These are phyloP conservation scores for Calonectria pseudoreteaudii DNA, from an alignment of 2,329 filamentous ascomycete species.

Conservation along the genomic window DNA sequence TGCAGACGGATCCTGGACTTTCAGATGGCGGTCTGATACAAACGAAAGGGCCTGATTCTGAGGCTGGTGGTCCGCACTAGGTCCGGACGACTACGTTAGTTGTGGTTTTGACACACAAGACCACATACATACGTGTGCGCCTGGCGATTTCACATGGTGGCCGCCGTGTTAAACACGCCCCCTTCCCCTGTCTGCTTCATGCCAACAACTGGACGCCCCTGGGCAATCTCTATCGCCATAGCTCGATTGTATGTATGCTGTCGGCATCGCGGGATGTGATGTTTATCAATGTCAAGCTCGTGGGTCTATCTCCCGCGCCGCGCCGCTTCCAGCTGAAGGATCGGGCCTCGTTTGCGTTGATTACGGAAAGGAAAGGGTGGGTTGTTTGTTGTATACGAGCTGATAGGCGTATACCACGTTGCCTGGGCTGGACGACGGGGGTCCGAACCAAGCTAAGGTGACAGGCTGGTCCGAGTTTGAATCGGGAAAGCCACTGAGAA, in stretches of 20 bases:
- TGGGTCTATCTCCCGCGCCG: slow-evolving; percentile 24
- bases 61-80: background rate
- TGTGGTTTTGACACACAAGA: background rate
- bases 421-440: background rate
- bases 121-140: slow-evolving; percentile 3
- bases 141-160: slow-evolving; percentile 26
- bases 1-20: background rate
- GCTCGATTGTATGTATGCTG: slow-evolving; percentile 10
- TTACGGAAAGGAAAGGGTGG: background rate
- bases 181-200: slow-evolving; percentile 31
- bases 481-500: background rate
- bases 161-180: slow-evolving; percentile 24
- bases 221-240: slow-evolving; percentile 34
- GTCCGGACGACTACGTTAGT: background rate
- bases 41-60: slow-evolving; percentile 8
- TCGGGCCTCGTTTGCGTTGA: slow-evolving; percentile 8
- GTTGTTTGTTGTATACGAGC: slow-evolving; percentile 3
- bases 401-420: slow-evolving; percentile 4
- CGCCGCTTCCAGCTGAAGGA: slow-evolving; percentile 12
- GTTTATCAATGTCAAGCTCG: slow-evolving; percentile 37
- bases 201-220: slow-evolving; percentile 33
- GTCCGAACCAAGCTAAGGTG: background rate
- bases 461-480: slow-evolving; percentile 5
- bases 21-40: background rate
- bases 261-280: slow-evolving; percentile 16